Percentiles rank a stretch among this genome's conserved stretches.
These are phyloP conservation scores for Flaveria robusta DNA, from an alignment of 129 eudicot species.

Conservation along the genomic window DNA sequence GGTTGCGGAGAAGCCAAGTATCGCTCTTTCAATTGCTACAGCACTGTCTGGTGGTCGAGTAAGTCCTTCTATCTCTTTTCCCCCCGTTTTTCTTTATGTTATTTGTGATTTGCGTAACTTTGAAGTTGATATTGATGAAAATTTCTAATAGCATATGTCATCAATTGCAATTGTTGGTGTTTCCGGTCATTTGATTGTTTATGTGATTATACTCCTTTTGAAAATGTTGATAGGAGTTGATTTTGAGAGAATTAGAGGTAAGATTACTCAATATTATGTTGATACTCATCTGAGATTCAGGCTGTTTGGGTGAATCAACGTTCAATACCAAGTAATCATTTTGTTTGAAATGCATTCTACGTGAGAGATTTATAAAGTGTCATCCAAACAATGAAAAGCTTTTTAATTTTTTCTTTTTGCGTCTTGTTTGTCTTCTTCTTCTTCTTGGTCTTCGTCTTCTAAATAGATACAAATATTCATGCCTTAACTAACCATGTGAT, in stretches of 20 bases:
- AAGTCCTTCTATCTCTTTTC: slow-evolving; percentile 19
- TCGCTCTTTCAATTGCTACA: slow-evolving; percentile 80
- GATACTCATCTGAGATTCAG: not conserved
- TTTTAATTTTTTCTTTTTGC: not conserved
- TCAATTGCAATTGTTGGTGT: not conserved
- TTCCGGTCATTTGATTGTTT: not conserved
- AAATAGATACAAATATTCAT: slow-evolving; percentile 7
- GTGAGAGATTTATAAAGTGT: not conserved
- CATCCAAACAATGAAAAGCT: not conserved
- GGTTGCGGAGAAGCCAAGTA: slow-evolving; percentile 98
- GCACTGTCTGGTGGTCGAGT: slow-evolving; percentile 89
- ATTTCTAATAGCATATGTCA: not conserved
- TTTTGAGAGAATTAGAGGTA: slow-evolving; percentile 4
- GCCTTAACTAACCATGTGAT: not conserved
- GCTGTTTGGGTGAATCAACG: not conserved
- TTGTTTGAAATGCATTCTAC: not conserved
- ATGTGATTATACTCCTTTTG: slow-evolving; percentile 15
- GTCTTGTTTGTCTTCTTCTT: not conserved
- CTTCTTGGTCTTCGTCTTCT: not conserved
- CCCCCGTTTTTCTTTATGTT: not conserved
- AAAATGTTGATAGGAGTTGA: slow-evolving; percentile 1
- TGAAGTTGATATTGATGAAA: not conserved
- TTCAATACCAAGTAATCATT: not conserved
- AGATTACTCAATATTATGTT: slow-evolving; percentile 6
- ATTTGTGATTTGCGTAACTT: not conserved